A percentile compares a stretch with the other conserved stretches of the same genome.
phyloP scores from a whole-genome alignment of 2,329 filamentous ascomycete species.

The Stagonosporopsis chrysanthemi region DNA sequence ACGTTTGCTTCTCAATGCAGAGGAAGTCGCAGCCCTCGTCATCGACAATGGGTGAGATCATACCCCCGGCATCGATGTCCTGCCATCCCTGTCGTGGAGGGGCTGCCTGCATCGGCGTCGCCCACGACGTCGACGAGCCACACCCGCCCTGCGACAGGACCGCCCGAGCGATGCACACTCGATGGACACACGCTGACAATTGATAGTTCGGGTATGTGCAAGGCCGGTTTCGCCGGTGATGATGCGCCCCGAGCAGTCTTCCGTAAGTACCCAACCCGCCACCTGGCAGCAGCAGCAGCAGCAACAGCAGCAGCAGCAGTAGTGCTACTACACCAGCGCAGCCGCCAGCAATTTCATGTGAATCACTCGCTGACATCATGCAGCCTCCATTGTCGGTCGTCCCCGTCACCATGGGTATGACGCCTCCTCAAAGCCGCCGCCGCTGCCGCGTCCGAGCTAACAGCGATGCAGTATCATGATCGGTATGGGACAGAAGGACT shows the following conservation, averaged over 20 bases:
- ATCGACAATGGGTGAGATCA: slow-evolving; percentile 99
- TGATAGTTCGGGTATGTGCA: slow-evolving; percentile 99
- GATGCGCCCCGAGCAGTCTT: slow-evolving; percentile 99
- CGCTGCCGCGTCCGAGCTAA: slow-evolving; percentile 48
- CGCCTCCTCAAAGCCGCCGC: slow-evolving; percentile 17
- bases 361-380: slow-evolving; percentile 35
- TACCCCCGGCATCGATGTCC: slow-evolving; percentile 48
- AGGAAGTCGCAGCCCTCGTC: slow-evolving; percentile 99
- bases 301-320: slow-evolving; percentile 25
- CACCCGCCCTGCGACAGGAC: slow-evolving; percentile 34
- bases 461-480: slow-evolving; percentile 89
- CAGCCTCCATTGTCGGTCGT: slow-evolving; percentile 99
- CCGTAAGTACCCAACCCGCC: slow-evolving; percentile 74
- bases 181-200: slow-evolving; percentile 48
- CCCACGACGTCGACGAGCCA: slow-evolving; percentile 33
- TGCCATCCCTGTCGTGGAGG: slow-evolving; percentile 50
- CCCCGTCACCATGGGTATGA: slow-evolving; percentile 99
- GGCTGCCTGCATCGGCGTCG: slow-evolving; percentile 40
- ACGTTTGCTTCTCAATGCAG: slow-evolving; percentile 62
- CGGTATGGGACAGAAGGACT: slow-evolving; percentile 99
- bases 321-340: slow-evolving; percentile 18
- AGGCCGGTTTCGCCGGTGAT: slow-evolving; percentile 99
- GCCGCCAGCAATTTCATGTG: slow-evolving; percentile 19
- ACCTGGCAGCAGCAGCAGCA: slow-evolving; percentile 23
- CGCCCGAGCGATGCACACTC: slow-evolving; percentile 27